Evolutionary conservation across 441 rosid genomes (phyloP), one percentile per base, ranked within the genome.

Genomic region (Pelargonium hybrid): DNA sequence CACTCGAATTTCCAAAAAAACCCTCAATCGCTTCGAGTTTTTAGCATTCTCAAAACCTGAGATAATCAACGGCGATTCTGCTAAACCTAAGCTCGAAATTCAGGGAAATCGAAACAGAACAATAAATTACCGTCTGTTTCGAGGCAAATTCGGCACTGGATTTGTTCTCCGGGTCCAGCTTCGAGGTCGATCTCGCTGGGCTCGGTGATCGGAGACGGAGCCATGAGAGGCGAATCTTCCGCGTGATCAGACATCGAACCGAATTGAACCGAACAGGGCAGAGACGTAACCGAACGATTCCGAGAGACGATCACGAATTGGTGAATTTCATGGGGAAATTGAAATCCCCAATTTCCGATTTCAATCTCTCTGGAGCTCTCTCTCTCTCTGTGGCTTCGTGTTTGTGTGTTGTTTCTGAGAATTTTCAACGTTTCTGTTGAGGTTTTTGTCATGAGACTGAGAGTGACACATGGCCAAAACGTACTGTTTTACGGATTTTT

Each of bases 121-220:
- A n/a, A 18, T 71, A 59, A 74, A 69, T 81, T 71, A 92, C 98
- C 97, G 70, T 95, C 97, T 11, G 96, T 86, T 83, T 95, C 97
- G 70, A 95, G 97, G 87, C 98, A 95, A 81, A 95, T 92, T 59
- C 98, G 91, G 82, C 98, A 95, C 88, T 95, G 99, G 75, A 87
- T 89, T 83, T 95, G 97, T 23, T 95, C 97, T 8, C 82, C 89
- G 48, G 90, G 93, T 26, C 99, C 99, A 1, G 99, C 97, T 78
- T 95, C 99, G 73, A 92, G 97, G 86, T 95, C 98, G 86, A 95
- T 87, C 91, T 92, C 96, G 71, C 77, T 23, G 66, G 90, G 86
- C 14, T 87, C 95, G 17, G 81, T 74, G 74, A 92, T 85, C 72
- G 86, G 86, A 66, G 89, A 37, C 13, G 96, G 97, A 11, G 97